Evolutionary conservation across 2,329 filamentous ascomycete species (phyloP), one percentile per base, ranked within the genome.

Genomic region (Diaporthe vaccinii): DNA sequence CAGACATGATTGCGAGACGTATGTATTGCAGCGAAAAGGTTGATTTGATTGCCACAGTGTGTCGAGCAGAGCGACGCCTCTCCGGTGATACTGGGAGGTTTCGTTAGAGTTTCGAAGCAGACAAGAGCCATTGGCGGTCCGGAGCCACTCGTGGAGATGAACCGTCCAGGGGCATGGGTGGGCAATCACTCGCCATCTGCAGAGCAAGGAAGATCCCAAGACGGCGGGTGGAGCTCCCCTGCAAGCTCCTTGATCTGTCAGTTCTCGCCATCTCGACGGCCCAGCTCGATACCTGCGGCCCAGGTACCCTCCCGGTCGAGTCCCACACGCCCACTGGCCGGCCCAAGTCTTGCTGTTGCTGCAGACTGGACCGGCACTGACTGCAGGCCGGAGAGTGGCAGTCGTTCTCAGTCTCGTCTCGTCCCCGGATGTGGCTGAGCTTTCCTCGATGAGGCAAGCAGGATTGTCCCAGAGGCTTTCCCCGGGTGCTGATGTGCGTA

Each of bases 41-140:
- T 55, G 49, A 55, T 22, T 51, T 55, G 31, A 25, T 69, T 69
- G 65, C 49, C 65, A 55, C 65, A 53, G 49, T 69, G 65, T 51
- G 65, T 69, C 65, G 65, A 69, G 49, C 34, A 69, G 34, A 55
- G 49, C 65, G 49, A 55, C 49, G 49, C 65, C 65, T 69, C 65
- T 53, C 46, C 62, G 58, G 28, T 61, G 41, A 51, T 51, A 67
- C 65, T 76, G 67, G 53, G 55, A 46, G 68, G 72, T 75, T 75
- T 75, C 75, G 75, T 72, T 74, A 72, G 53, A 74, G 75, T 76
- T 76, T 76, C 75, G 72, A 58, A 61, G 61, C 53, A 62, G 58
- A 67, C 46, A 31, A 72, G 44, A 68, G 62, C 53, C 58, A 70
- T 62, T 57, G 44, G 67, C 51, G 65, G 67, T 74, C 72, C 67